A percentile compares a stretch with the other conserved stretches of the same genome.
phyloP scores from a whole-genome alignment of 805 yeast genomes.

The Zygoascus flipseniorum region DNA sequence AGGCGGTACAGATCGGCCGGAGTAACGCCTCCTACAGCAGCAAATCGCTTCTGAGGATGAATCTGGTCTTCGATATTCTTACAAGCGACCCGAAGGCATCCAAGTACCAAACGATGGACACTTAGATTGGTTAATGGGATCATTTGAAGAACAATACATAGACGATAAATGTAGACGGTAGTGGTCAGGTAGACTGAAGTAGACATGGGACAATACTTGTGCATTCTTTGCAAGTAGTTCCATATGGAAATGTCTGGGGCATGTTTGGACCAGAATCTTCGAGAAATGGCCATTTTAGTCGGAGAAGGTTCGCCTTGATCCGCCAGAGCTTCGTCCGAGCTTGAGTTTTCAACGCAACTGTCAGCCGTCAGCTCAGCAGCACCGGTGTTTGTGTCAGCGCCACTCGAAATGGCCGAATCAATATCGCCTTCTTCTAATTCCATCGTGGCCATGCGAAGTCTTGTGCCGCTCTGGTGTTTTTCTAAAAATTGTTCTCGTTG shows the following conservation, averaged over 20 bases:
- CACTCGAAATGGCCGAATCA: neutral
- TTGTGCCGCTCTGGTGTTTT: neutral
- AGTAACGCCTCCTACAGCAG: constrained; percentile 41
- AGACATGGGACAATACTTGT: constrained; percentile 33
- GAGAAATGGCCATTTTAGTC: constrained; percentile 14
- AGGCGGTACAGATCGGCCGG: constrained; percentile 37
- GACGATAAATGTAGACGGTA: constrained; percentile 27
- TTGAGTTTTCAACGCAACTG: neutral
- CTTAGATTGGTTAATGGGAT: constrained; percentile 30
- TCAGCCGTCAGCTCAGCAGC: neutral
- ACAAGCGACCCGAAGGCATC: constrained; percentile 37
- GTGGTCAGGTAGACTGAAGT: constrained; percentile 32
- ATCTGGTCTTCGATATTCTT: constrained; percentile 41
- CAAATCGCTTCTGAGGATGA: constrained; percentile 38
- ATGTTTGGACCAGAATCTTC: constrained; percentile 26
- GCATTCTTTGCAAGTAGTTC: constrained; percentile 29
- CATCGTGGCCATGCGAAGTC: neutral
- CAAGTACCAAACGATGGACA: constrained; percentile 37
- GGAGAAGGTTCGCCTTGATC: neutral
- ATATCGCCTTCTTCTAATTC: neutral
- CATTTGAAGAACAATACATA: constrained; percentile 24
- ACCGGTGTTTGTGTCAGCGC: neutral
- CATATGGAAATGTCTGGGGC: constrained; percentile 25
- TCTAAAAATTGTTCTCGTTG: neutral
- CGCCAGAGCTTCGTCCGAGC: neutral